phyloP scores from a whole-genome alignment of 75 land plant species.

The Gnetum montanum region DNA sequence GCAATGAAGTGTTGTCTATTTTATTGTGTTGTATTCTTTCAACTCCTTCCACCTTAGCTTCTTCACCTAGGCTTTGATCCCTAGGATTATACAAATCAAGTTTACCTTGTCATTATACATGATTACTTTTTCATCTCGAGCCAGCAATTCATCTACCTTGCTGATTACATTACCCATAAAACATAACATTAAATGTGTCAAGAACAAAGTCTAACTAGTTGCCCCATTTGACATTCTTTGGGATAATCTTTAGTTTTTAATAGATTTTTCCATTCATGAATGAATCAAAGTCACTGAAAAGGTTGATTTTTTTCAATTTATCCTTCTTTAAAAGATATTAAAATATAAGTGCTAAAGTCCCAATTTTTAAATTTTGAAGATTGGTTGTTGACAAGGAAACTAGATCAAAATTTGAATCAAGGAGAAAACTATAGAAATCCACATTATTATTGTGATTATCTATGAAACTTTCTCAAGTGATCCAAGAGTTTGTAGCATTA shows the following conservation, averaged over 20 bases:
- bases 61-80: slow-evolving; percentile 78
- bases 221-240: slow-evolving; percentile 20
- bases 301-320: slow-evolving; percentile 5
- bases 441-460: slow-evolving; percentile 7
- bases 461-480: slow-evolving; percentile 19
- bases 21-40: no score
- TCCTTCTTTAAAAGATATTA: slow-evolving; percentile 19
- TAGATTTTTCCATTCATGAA: slow-evolving; percentile 68
- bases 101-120: slow-evolving; percentile 91
- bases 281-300: slow-evolving; percentile 13
- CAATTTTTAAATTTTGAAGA: not conserved
- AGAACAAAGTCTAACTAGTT: not conserved
- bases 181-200: not conserved
- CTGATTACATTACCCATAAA: not conserved
- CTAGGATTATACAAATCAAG: slow-evolving; percentile 73
- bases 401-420: slow-evolving; percentile 21
- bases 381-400: slow-evolving; percentile 2
- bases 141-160: slow-evolving; percentile 56
- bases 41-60: no score
- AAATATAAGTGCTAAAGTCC: slow-evolving; percentile 11
- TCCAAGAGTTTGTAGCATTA: slow-evolving; percentile 42
- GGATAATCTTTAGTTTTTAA: slow-evolving; percentile 69
- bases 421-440: slow-evolving; percentile 68
- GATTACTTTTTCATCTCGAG: slow-evolving; percentile 67
- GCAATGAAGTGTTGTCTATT: no score